phyloP scores from a whole-genome alignment of 208 protist species.

The Naegleria fowleri region DNA sequence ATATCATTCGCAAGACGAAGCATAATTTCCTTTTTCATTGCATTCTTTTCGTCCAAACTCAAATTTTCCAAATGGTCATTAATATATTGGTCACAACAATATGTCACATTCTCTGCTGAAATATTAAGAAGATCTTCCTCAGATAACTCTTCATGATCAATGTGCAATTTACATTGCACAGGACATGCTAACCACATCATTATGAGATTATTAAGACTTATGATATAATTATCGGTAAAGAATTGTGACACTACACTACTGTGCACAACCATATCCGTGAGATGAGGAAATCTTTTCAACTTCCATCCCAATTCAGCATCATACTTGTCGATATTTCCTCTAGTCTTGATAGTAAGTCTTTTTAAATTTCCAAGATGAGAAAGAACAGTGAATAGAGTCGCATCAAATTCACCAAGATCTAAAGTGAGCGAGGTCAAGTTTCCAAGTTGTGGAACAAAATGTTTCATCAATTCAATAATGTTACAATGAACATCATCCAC shows the following conservation, averaged over 20 bases:
- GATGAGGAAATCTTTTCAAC: not conserved
- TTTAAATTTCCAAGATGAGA: not conserved
- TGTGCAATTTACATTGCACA: not conserved
- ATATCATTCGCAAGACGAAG: not conserved
- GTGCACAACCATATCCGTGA: not conserved
- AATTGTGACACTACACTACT: not conserved
- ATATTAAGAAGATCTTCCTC: not conserved
- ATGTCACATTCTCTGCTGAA: not conserved
- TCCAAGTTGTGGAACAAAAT: not conserved
- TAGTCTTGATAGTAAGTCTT: not conserved
- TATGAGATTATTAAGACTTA: not conserved
- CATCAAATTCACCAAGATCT: not conserved
- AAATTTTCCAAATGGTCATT: not conserved
- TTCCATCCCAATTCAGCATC: not conserved
- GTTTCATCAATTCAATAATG: not conserved
- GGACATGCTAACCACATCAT: not conserved
- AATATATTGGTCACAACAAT: not conserved
- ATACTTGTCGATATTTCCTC: not conserved
- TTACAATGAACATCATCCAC: not conserved
- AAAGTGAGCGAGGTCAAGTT: not conserved
- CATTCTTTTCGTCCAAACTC: not conserved
- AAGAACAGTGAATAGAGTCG: not conserved
- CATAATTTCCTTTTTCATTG: not conserved
- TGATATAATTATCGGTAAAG: not conserved
- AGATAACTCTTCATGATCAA: not conserved